Base-by-base conservation (phyloP, 1,284 basidiomycete genomes). In the Ceratorhiza oryzae-sativae region DNA sequence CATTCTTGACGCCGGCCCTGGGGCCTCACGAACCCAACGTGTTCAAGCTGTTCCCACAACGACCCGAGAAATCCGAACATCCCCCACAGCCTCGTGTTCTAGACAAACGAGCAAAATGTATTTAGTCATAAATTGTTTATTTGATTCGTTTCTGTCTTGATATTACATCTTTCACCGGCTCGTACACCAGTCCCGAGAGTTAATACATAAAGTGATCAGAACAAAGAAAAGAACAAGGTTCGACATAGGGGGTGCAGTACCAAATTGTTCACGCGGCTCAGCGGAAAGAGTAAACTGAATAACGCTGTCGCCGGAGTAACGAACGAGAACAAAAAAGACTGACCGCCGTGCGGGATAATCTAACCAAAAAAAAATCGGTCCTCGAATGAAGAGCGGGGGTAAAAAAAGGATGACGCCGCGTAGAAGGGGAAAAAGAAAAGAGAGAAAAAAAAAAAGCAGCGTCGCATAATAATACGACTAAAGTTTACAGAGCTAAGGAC, bases 391-490 rank as follows among this genome's bases (percentile, higher is more conserved):
- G 30, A 36, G 32, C n/a, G 34, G 25, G 34, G 39, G 1, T 41
- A 9, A 60, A 41, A 60, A 60, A 60, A 20, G 23, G 32, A 13
- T 4, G 53, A 60, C 58, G 58, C 25, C 58, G 58, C 41, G 32
- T 15, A 32, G 51, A 32, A 53, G 23, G 36, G 36, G 53, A 56
- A 56, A 20, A 36, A 36, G 36, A 56, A 23, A 60, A 42, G 39
- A 42, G 42, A 41, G 1, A 25, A 23, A 60, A 42, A 23, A 42
- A 60, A 41, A 3, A 25, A 5, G 36, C 58, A 27, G 23, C 58
- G 58, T 27, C 58, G 58, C 10, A 42, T 60, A 60, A 59, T 42
- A 27, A 60, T 42, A 36, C 58, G n/a, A n/a, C 58, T 60, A 60
- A 27, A 45, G 39, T 41, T 60, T 60, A 42, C 58, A 60, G 6